phyloP scores from a whole-genome alignment of 495 filamentous ascomycete genomes.

The Penicillium silybi region DNA sequence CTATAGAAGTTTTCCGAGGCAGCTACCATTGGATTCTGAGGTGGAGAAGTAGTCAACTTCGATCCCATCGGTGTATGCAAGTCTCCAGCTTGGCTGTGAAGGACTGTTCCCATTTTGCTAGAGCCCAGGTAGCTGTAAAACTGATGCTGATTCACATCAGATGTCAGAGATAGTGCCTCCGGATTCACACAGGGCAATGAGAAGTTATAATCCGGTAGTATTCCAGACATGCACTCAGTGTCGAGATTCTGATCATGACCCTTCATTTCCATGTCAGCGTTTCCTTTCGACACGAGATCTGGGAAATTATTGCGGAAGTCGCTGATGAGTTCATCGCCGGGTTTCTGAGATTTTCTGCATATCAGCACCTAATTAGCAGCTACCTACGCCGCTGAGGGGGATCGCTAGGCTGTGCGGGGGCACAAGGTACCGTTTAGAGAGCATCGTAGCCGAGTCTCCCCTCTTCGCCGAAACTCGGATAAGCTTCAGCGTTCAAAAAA shows the following conservation, averaged over 20 bases:
- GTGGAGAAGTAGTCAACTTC: too few relatives aligned
- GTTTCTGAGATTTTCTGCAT: background rate
- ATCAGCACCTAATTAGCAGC: background rate
- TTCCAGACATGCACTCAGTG: background rate
- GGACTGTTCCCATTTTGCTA: background rate
- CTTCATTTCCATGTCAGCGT: too few relatives aligned
- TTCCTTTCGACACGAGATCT: background rate
- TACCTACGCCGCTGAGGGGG: background rate
- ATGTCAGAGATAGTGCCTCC: background rate
- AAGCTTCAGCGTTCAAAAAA: too few relatives aligned
- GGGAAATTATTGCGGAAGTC: background rate
- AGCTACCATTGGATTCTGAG: too few relatives aligned
- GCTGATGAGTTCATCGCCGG: background rate
- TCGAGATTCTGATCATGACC: background rate
- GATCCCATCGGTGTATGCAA: too few relatives aligned
- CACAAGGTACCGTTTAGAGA: background rate
- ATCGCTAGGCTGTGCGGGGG: background rate
- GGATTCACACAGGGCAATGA: background rate
- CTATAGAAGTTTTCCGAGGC: too few relatives aligned
- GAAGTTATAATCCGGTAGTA: background rate
- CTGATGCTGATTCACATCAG: background rate
- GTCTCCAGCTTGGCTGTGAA: background rate
- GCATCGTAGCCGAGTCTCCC: too few relatives aligned
- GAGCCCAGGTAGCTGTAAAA: background rate
- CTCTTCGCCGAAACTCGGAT: too few relatives aligned